Conservation (phyloP, 2,329 filamentous ascomycete genomes). For the Pestalotiopsis sp. region DNA sequence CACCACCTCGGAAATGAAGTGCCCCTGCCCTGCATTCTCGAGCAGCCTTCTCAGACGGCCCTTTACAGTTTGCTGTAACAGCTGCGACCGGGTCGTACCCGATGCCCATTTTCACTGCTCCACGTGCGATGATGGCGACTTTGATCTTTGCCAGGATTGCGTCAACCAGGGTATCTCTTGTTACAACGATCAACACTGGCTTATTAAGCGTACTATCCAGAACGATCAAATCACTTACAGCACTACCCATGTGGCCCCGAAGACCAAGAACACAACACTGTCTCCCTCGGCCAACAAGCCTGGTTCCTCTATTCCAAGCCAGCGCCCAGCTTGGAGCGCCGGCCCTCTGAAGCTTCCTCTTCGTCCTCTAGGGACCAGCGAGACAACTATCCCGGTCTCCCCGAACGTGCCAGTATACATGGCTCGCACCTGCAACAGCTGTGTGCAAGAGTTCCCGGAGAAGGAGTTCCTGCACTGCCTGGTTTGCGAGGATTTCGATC, state of each 20-base stretch:
- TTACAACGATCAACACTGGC: slow-evolving; percentile 80
- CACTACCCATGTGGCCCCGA: slow-evolving; percentile 79
- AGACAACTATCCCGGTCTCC: not conserved
- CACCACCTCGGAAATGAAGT: not conserved
- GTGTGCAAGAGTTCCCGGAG: slow-evolving; percentile 72
- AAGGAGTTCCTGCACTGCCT: slow-evolving; percentile 83
- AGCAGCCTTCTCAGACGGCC: slow-evolving; percentile 32
- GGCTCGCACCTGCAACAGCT: slow-evolving; percentile 70
- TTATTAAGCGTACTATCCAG: slow-evolving; percentile 86
- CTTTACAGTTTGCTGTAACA: slow-evolving; percentile 94
- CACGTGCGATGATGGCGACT: slow-evolving; percentile 90
- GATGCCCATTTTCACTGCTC: slow-evolving; percentile 93
- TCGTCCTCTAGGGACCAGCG: slow-evolving; percentile 16
- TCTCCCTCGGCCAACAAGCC: slow-evolving; percentile 21
- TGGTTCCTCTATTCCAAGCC: not conserved
- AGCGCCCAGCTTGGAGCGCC: not conserved
- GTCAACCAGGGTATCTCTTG: slow-evolving; percentile 78
- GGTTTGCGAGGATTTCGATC: slow-evolving; percentile 85
- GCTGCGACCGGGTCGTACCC: slow-evolving; percentile 77
- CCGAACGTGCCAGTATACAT: not conserved
- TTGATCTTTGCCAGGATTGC: slow-evolving; percentile 85
- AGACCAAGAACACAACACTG: slow-evolving; percentile 42
- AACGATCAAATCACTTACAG: slow-evolving; percentile 82
- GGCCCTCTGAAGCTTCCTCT: slow-evolving; percentile 20
- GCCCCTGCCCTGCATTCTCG: not conserved